Evolutionary conservation across 2,329 filamentous ascomycete species (phyloP).

Genomic region (Aureobasidium lini): DNA sequence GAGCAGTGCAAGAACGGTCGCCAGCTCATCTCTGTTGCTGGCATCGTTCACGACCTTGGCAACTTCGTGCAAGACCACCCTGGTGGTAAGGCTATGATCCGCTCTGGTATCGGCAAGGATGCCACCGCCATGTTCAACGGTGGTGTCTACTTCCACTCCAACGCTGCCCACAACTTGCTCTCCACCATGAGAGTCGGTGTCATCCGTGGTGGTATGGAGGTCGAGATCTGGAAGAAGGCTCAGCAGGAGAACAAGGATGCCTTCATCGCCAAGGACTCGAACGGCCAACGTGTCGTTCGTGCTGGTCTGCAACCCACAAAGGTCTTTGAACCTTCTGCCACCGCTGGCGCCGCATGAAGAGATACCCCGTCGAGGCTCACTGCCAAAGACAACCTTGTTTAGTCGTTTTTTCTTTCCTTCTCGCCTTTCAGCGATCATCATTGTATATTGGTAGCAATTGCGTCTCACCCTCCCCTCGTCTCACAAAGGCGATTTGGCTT

Average conservation of each 20-base stretch:
- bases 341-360: slow-evolving; percentile 69
- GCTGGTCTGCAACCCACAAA: slow-evolving; percentile 82
- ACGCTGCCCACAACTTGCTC: slow-evolving; percentile 81
- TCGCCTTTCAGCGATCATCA: slow-evolving; percentile 10
- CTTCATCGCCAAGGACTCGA: slow-evolving; percentile 69
- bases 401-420: slow-evolving; percentile 1
- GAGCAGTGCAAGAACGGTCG: slow-evolving; percentile 70
- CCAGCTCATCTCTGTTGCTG: slow-evolving; percentile 68
- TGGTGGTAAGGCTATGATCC: slow-evolving; percentile 83
- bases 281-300: slow-evolving; percentile 74
- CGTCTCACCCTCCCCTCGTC: neutral
- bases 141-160: slow-evolving; percentile 82
- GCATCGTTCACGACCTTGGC: slow-evolving; percentile 73
- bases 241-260: slow-evolving; percentile 80
- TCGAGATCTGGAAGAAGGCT: slow-evolving; percentile 87
- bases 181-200: slow-evolving; percentile 85
- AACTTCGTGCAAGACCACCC: slow-evolving; percentile 79
- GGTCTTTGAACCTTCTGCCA: slow-evolving; percentile 69
- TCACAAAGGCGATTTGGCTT: neutral
- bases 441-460: slow-evolving; percentile 1
- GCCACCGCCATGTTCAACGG: slow-evolving; percentile 88
- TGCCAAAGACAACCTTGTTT: slow-evolving; percentile 1
- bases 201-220: slow-evolving; percentile 77
- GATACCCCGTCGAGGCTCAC: slow-evolving; percentile 7
- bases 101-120: slow-evolving; percentile 75